phyloP scores from a whole-genome alignment of 768 basidiomycete genomes.

The Mycena floridula region DNA sequence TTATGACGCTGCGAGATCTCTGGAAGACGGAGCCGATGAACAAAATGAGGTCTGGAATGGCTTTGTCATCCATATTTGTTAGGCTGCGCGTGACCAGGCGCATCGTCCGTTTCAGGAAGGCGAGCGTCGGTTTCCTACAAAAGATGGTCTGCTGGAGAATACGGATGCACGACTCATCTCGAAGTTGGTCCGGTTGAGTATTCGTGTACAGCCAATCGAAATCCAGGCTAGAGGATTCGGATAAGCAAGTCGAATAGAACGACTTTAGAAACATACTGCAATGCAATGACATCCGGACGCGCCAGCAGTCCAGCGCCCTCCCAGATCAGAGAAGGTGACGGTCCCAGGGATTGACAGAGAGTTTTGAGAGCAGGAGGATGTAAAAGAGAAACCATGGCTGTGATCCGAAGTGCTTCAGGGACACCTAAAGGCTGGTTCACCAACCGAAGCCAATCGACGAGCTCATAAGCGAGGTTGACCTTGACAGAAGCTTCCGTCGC shows the following conservation, averaged over 20 bases:
- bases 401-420: constrained; percentile 35
- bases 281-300: not conserved
- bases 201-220: constrained; percentile 45
- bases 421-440: constrained; percentile 25
- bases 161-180: constrained; percentile 20
- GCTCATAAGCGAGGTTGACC: constrained; percentile 37
- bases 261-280: not conserved
- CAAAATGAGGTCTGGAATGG: constrained; percentile 24
- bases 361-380: constrained; percentile 35
- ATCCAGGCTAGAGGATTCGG: constrained; percentile 12
- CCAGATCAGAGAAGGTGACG: constrained; percentile 38
- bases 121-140: constrained; percentile 13
- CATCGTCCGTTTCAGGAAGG: constrained; percentile 28
- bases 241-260: not conserved
- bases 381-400: constrained; percentile 30
- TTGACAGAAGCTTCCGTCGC: too few species aligned
- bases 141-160: constrained; percentile 31
- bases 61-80: constrained; percentile 10
- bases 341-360: constrained; percentile 38
- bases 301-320: constrained; percentile 19
- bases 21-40: constrained; percentile 33
- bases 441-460: constrained; percentile 63
- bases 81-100: constrained; percentile 33
- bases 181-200: constrained; percentile 17
- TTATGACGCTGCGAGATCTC: constrained; percentile 19